phyloP scores from a whole-genome alignment of 306 rosid genomes.

The Casuarina cunninghamiana region DNA sequence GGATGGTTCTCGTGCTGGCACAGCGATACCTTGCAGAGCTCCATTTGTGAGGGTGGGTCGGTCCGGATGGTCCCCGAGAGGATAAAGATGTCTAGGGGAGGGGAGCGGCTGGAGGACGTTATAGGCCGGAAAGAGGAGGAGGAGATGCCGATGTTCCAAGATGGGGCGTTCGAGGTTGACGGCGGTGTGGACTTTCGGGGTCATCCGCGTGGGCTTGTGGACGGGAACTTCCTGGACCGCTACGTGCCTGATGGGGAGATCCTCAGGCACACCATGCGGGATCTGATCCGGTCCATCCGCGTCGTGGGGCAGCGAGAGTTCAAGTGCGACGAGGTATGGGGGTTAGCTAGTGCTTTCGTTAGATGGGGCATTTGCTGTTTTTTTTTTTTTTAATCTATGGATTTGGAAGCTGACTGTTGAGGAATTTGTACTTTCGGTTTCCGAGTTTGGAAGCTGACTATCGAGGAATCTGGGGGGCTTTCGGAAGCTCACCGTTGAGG shows the following conservation, averaged over 20 bases:
- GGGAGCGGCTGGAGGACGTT: constrained; percentile 64
- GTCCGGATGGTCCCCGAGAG: constrained; percentile 65
- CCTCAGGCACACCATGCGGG: constrained; percentile 69
- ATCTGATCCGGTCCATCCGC: constrained; percentile 54
- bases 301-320: constrained; percentile 52
- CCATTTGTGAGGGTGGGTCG: constrained; percentile 76
- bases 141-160: constrained; percentile 60
- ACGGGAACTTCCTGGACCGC: constrained; percentile 39
- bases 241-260: constrained; percentile 58
- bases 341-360: background rate
- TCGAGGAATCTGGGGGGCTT: too few species aligned
- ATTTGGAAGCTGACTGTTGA: background rate
- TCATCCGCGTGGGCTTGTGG: constrained; percentile 34
- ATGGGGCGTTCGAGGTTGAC: constrained; percentile 72
- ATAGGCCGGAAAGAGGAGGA: constrained; percentile 73
- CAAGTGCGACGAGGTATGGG: constrained; percentile 65
- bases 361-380: background rate
- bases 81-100: constrained; percentile 63
- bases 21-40: constrained; percentile 66
- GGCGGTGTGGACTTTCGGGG: constrained; percentile 47
- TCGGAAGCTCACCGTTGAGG: too few species aligned
- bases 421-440: background rate
- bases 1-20: constrained; percentile 86
- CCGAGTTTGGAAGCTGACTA: background rate
- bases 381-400: constrained; percentile 6